Base-by-base conservation (phyloP, 139 green algal genomes). In the Micractinium sp. region DNA sequence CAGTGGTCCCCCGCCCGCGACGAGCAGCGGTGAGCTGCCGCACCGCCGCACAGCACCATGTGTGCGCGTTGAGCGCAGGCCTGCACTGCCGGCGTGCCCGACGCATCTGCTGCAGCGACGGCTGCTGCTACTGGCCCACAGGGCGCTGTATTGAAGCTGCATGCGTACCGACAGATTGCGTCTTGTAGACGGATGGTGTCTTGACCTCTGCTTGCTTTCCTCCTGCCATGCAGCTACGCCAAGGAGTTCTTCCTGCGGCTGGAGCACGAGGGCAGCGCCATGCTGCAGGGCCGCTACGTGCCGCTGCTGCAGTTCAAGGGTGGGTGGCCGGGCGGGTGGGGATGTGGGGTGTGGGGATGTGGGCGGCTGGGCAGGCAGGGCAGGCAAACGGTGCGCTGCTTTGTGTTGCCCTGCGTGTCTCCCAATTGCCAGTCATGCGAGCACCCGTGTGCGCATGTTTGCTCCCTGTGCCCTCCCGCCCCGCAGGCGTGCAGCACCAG, bases 221-320 rank as follows among this genome's bases (percentile, higher is more conserved):
- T 63, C 33, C 33, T 36, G 9, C 29, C 38, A 0, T 31, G 60
- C 61, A 85, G 86, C 27, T 84, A 78, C 19, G 78, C 77, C 53
- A 84, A 86, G 35, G 84, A 93, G 47, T 90, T 85, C 69, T 76
- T 91, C 33, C n/a, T 19, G 38, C 83, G 90, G 16, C 22, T 89
- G 84, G 90, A 92, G 47, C 47, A 82, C 38, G 88, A 90, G 66
- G 88, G 83, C 25, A 41, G 81, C 31, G n/a, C 56, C 27, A 93
- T 93, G 90, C 86, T 93, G 77, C 63, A 87, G 71, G 63, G 27
- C 27, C 82, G 90, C 15, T 93, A 85, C 74, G 63, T 91, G 33
- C 90, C 90, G 20, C 73, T 87, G 63, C 69, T 92, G 31, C 35
- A 89, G 69, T 85, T 83, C 35, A 88, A 82, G 69, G 69, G 85